These are phyloP conservation scores for Colletotrichum australisinense DNA, from an alignment of 2,329 filamentous ascomycete species.

Conservation along the genomic window DNA sequence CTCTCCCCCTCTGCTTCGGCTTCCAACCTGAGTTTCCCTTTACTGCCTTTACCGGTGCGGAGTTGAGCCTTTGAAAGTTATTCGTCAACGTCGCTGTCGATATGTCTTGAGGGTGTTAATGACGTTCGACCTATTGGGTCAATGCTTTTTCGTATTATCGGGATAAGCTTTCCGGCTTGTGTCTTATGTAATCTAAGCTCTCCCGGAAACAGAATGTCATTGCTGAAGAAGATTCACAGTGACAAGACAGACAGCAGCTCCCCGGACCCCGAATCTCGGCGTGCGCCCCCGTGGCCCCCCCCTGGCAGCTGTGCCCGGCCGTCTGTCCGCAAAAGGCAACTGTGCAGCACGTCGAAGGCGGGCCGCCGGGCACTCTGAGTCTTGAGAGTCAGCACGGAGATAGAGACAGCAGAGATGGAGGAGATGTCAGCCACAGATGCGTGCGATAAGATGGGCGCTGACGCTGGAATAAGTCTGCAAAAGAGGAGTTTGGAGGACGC, in stretches of 20 bases:
- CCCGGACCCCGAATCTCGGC: constrained; percentile 25
- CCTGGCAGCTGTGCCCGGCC: constrained; percentile 14
- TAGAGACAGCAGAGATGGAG: no score
- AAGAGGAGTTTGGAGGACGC: no score
- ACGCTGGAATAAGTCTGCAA: background rate
- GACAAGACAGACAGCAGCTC: background rate
- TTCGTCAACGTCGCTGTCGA: background rate
- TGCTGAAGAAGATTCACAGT: background rate
- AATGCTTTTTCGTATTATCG: background rate
- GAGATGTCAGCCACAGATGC: background rate
- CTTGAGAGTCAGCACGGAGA: no score
- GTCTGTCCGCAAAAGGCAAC: constrained; percentile 21
- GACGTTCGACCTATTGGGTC: background rate
- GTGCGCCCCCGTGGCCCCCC: background rate
- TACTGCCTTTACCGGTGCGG: background rate
- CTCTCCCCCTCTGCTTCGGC: background rate
- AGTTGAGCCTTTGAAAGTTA: background rate
- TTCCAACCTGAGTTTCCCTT: background rate
- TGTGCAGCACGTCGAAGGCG: background rate
- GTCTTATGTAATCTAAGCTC: background rate
- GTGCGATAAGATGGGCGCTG: constrained; percentile 19
- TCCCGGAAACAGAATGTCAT: background rate
- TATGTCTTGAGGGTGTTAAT: background rate
- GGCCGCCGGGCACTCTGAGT: no score
- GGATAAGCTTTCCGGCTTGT: background rate